Conservation (phyloP, 148 eudicot species). For the Camellia lanceoleosa region DNA sequence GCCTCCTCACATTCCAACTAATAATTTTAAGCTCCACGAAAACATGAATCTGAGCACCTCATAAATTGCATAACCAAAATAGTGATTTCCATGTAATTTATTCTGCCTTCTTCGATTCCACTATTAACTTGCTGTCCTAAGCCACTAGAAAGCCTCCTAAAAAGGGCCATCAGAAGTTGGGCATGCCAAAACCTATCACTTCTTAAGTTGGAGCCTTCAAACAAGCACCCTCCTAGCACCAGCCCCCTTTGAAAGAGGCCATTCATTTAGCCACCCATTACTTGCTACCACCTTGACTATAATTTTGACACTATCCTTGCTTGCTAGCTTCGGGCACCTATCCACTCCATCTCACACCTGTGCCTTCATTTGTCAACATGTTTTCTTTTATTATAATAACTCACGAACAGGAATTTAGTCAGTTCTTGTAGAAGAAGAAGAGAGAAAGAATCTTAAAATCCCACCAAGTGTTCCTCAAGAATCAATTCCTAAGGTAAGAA, state of each 20-base stretch:
- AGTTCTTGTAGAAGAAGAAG: not conserved
- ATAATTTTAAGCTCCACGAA: too few relatives aligned
- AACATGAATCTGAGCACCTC: not conserved
- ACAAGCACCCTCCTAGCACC: not conserved
- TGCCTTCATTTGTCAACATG: not conserved
- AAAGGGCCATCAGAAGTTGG: not conserved
- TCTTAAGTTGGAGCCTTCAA: not conserved
- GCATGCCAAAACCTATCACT: not conserved
- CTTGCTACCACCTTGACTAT: not conserved
- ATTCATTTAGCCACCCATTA: not conserved
- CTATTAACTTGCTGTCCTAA: not conserved
- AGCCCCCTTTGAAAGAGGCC: not conserved
- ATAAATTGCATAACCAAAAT: not conserved
- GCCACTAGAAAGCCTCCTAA: not conserved
- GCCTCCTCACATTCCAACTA: too few relatives aligned
- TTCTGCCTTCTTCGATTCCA: not conserved
- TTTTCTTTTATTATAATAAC: not conserved
- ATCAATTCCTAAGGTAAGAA: not conserved
- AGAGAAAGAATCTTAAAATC: not conserved
- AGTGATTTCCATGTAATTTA: not conserved
- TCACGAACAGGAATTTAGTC: not conserved
- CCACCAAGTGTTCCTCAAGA: not conserved
- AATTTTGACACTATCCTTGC: not conserved
- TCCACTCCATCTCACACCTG: not conserved
- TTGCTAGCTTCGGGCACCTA: not conserved